phyloP scores from a whole-genome alignment of 2,329 filamentous ascomycete genomes.

The Penicillium sp. region DNA sequence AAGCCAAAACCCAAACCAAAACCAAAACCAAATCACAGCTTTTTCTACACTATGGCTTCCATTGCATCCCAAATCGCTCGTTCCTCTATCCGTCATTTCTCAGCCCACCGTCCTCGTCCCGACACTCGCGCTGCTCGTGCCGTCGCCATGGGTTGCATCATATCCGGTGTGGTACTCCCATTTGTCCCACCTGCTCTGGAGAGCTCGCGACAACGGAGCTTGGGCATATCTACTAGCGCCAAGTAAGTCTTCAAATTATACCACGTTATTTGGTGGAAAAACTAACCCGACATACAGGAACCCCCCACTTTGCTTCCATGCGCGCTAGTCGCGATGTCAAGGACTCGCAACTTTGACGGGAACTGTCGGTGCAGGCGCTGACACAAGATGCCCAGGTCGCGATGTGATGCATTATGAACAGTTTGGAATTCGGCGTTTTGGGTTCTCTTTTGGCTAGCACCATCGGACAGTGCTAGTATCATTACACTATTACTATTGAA shows the following conservation, averaged over 20 bases:
- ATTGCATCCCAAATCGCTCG: constrained; percentile 29
- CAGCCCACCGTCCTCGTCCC: constrained; percentile 41
- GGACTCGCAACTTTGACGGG: neutral
- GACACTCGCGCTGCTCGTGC: constrained; percentile 42
- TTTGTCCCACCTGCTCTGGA: constrained; percentile 49
- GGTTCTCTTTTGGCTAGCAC: neutral
- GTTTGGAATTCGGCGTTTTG: constrained; percentile 17
- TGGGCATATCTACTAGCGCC: constrained; percentile 37
- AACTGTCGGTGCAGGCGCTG: constrained; percentile 16
- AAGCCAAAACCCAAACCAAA: neutral
- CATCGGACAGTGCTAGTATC: neutral
- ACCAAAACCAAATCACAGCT: neutral
- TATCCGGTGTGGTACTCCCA: constrained; percentile 45
- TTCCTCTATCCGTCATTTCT: constrained; percentile 46
- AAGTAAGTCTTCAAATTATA: constrained; percentile 32
- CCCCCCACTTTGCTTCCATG: constrained; percentile 45
- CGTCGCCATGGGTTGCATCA: constrained; percentile 42
- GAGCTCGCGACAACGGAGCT: constrained; percentile 43
- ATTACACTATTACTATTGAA: neutral
- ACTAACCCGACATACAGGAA: constrained; percentile 26
- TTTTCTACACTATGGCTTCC: constrained; percentile 14
- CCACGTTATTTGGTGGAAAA: constrained; percentile 1
- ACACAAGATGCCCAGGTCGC: neutral
- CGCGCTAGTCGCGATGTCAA: constrained; percentile 27
- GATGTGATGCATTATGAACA: constrained; percentile 18